phyloP scores from a whole-genome alignment of 257 asterid genomes.

The Nicotiana knightiana region DNA sequence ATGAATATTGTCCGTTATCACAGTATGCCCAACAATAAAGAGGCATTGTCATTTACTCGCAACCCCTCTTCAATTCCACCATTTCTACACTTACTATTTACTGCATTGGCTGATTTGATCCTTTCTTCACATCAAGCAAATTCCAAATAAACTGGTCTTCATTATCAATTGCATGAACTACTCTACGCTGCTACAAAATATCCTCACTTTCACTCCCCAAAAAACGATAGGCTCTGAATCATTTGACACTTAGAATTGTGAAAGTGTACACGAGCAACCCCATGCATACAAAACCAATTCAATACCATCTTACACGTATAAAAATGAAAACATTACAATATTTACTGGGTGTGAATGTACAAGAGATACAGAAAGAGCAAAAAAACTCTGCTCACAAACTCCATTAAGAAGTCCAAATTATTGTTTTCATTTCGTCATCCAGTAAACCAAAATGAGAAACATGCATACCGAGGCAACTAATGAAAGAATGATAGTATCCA shows the following conservation, averaged over 20 bases:
- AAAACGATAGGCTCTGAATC: not conserved
- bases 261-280: not conserved
- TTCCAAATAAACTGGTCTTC: not conserved
- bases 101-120: not conserved
- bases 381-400: not conserved
- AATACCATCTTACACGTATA: constrained; percentile 3
- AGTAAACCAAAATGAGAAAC: constrained; percentile 73
- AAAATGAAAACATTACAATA: not conserved
- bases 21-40: too few species aligned
- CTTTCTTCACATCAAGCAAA: not conserved
- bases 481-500: constrained; percentile 86
- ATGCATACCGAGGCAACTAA: constrained; percentile 86
- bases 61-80: too few species aligned
- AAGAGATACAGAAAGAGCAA: not conserved
- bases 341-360: constrained; percentile 15
- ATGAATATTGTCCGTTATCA: too few species aligned
- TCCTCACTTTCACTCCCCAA: not conserved
- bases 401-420: not conserved
- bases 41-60: not conserved
- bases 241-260: not conserved
- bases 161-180: not conserved
- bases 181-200: not conserved
- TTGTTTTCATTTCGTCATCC: constrained; percentile 71
- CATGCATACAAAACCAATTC: constrained; percentile 10
- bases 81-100: not conserved